Percentiles rank a stretch among this genome's conserved stretches.
Conservation (phyloP, 371 early-diverging fungal species). For the Coemansia sp. region DNA sequence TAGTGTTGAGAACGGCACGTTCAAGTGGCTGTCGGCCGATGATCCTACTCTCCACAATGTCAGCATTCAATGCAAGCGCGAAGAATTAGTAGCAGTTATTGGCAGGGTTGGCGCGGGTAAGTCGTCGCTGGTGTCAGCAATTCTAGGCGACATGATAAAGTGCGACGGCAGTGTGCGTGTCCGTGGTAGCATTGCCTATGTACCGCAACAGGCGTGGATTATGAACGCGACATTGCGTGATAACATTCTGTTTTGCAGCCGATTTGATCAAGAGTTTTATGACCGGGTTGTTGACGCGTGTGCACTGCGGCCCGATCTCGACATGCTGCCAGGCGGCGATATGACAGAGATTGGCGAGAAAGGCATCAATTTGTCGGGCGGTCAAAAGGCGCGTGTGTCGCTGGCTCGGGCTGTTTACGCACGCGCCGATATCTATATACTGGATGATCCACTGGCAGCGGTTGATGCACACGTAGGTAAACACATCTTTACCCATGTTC, state of each 20-base stretch:
- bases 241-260: conserved; percentile 88
- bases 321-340: conserved; percentile 78
- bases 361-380: conserved; percentile 87
- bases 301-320: conserved; percentile 72
- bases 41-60: conserved; percentile 63
- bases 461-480: conserved; percentile 85
- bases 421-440: conserved; percentile 75
- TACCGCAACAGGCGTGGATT: conserved; percentile 91
- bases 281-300: conserved; percentile 57
- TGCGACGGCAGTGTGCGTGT: conserved; percentile 65
- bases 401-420: conserved; percentile 86
- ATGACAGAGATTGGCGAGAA: conserved; percentile 67
- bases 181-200: conserved; percentile 83
- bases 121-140: conserved; percentile 75
- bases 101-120: conserved; percentile 90
- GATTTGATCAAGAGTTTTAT: conserved; percentile 74
- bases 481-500: conserved; percentile 78
- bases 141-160: conserved; percentile 88
- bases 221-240: conserved; percentile 54
- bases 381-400: conserved; percentile 75
- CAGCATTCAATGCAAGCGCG: conserved; percentile 61
- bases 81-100: conserved; percentile 71
- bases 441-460: conserved; percentile 79
- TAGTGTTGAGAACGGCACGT: conserved; percentile 11
- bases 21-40: conserved; percentile 16